Evolutionary conservation across 345 rosid species (phyloP).

Genomic region (Iberis pinnata): DNA sequence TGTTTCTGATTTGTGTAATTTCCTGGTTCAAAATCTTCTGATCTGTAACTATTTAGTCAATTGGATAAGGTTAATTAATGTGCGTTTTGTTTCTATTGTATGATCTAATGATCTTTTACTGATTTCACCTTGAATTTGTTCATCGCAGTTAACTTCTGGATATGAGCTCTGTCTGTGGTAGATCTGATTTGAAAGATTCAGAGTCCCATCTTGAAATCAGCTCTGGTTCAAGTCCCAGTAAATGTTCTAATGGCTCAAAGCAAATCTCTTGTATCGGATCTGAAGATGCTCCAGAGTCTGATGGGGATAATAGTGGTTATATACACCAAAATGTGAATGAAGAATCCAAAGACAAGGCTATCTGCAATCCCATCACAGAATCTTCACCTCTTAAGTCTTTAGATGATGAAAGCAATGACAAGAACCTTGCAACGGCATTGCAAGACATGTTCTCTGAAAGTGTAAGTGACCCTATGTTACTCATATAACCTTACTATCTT

Average conservation of each 20-base stretch:
- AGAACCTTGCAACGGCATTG: slow-evolving; percentile 31
- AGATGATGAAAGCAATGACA: slow-evolving; percentile 29
- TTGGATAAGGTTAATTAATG: neutral
- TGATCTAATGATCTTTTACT: neutral
- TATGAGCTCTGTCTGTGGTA: slow-evolving; percentile 26
- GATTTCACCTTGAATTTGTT: neutral
- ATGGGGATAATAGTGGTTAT: slow-evolving; percentile 32
- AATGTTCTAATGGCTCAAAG: slow-evolving; percentile 20
- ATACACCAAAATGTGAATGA: slow-evolving; percentile 31
- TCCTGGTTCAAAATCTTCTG: neutral
- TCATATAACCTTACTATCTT: too few species aligned
- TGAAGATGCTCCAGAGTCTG: slow-evolving; percentile 39
- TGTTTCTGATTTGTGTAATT: too few species aligned
- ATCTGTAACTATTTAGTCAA: neutral
- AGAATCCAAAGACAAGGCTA: slow-evolving; percentile 20
- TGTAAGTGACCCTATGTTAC: slow-evolving; percentile 15
- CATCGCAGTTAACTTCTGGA: slow-evolving; percentile 33
- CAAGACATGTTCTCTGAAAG: slow-evolving; percentile 32
- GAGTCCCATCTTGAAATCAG: slow-evolving; percentile 30
- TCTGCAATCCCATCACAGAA: slow-evolving; percentile 21
- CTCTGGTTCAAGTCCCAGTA: slow-evolving; percentile 19
- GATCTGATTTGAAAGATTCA: slow-evolving; percentile 24
- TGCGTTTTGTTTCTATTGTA: neutral
- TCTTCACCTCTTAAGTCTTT: slow-evolving; percentile 23
- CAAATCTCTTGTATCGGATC: slow-evolving; percentile 21